Conservation (phyloP, 108 stramenopile species). For the Pseudonitzschia pungens region DNA sequence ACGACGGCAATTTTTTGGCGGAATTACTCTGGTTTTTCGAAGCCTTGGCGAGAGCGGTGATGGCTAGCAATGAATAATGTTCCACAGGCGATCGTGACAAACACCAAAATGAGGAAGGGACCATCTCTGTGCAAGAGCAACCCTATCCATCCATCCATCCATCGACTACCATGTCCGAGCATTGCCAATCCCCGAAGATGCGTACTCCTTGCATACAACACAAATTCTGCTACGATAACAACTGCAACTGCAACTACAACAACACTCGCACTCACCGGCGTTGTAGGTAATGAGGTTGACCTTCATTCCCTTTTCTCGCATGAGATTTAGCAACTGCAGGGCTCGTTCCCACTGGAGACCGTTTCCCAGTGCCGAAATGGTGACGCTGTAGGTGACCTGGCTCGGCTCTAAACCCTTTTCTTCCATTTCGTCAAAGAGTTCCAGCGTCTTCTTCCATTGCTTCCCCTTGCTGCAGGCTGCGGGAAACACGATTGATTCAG, state of each 20-base stretch:
- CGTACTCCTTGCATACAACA: too few relatives aligned
- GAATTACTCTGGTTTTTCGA: conserved; percentile 19
- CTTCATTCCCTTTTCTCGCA: conserved; percentile 56
- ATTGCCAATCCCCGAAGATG: too few relatives aligned
- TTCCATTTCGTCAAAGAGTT: conserved; percentile 75
- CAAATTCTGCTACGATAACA: too few relatives aligned
- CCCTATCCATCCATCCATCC: too few relatives aligned
- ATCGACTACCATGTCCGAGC: too few relatives aligned
- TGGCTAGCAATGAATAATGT: conserved; percentile 32
- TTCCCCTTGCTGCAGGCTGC: conserved; percentile 66
- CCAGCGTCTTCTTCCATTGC: conserved; percentile 61
- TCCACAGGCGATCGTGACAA: too few relatives aligned
- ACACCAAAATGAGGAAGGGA: too few relatives aligned
- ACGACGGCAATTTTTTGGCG: background rate
- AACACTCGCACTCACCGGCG: conserved; percentile 8
- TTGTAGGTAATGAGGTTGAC: conserved; percentile 83
- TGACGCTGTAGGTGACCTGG: conserved; percentile 64
- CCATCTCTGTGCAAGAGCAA: too few relatives aligned
- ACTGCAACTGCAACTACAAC: background rate
- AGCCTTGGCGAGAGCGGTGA: conserved; percentile 68
- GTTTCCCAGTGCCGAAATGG: conserved; percentile 78
- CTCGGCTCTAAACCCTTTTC: conserved; percentile 57
- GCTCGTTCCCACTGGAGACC: conserved; percentile 73
- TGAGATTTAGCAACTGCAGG: conserved; percentile 60
- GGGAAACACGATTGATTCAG: too few relatives aligned